phyloP scores from a whole-genome alignment of 2,329 filamentous ascomycete genomes.

The Aspergillus flavus region DNA sequence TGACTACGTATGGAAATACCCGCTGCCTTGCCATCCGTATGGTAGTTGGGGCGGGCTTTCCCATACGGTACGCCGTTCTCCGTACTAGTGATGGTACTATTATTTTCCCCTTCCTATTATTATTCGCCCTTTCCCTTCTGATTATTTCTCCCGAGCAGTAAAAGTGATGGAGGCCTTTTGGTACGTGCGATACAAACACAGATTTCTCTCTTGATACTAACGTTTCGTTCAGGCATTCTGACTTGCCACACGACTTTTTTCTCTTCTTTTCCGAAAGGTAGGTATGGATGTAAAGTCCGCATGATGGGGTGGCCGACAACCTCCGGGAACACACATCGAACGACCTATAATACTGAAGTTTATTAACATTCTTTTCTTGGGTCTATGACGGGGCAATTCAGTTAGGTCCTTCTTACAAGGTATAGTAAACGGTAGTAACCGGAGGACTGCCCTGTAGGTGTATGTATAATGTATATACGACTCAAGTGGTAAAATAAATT shows the following conservation, averaged over 20 bases:
- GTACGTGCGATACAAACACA: background rate
- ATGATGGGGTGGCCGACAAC: background rate
- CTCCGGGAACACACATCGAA: background rate
- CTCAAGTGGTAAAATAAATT: slow-evolving; percentile 7
- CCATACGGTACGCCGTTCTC: slow-evolving; percentile 15
- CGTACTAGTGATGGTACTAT: slow-evolving; percentile 23
- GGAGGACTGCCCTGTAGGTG: background rate
- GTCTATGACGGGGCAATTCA: background rate
- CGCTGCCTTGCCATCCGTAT: background rate
- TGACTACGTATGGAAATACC: slow-evolving; percentile 1
- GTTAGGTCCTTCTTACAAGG: background rate
- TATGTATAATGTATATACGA: background rate
- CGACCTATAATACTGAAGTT: background rate
- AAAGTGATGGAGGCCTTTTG: slow-evolving; percentile 6
- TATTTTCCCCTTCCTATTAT: slow-evolving; percentile 20
- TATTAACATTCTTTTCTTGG: background rate
- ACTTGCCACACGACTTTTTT: background rate
- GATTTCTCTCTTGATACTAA: background rate
- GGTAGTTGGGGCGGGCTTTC: slow-evolving; percentile 10
- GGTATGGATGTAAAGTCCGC: background rate
- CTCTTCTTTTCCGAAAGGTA: background rate
- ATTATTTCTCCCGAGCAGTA: slow-evolving; percentile 17
- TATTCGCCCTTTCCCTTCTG: slow-evolving; percentile 15
- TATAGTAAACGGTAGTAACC: slow-evolving; percentile 1
- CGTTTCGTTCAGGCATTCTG: background rate